Base-by-base conservation (phyloP, 257 asterid genomes). In the Scutellaria minor region DNA sequence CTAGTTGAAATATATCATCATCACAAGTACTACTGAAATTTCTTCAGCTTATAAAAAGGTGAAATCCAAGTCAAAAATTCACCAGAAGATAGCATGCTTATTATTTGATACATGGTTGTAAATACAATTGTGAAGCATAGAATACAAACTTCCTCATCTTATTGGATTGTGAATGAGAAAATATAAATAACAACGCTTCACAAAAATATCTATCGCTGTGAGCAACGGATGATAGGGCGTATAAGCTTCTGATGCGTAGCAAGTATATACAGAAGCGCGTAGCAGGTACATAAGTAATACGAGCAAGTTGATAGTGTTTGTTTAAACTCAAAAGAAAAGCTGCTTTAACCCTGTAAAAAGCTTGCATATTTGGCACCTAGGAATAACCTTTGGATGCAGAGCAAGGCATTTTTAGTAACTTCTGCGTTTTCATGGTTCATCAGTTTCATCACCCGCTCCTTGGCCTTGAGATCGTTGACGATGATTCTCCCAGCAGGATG, bases 331-430 rank as follows among this genome's bases (percentile, higher is more conserved):
- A 1, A 22, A 54, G 9, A 54, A 2, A 31, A 11, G 2, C 42
- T 7, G 18, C 52, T 64, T 74, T 27, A 90, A 59, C 68, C 91
- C 88, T 86, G 98, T 84, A 93, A 76, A 82, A 93, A 89, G 86
- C 95, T 93, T 67, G 96, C 97, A 48, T 93, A 93, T 83, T 93
- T 93, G 83, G 96, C 96, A 48, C 98, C 97, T n/a, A 93, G 90
- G 80, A 93, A 87, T 55, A 93, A 90, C 97, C 97, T 87, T 64
- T 93, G 98, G 78, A 93, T 88, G 89, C 97, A 93, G 67, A 93
- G 96, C 84, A 93, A 64, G 55, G 98, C 95, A 48, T 93, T 90
- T 71, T 90, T 93, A 52, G 98, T 93, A 42, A 93, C 98, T 85
- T 93, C 98, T 9, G 85, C 75, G 20, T 88, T 84, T 66, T 82